Evolutionary conservation across 495 filamentous ascomycete species (phyloP), one percentile per base, ranked within the genome.

Genomic region (Penicillium goetzii): DNA sequence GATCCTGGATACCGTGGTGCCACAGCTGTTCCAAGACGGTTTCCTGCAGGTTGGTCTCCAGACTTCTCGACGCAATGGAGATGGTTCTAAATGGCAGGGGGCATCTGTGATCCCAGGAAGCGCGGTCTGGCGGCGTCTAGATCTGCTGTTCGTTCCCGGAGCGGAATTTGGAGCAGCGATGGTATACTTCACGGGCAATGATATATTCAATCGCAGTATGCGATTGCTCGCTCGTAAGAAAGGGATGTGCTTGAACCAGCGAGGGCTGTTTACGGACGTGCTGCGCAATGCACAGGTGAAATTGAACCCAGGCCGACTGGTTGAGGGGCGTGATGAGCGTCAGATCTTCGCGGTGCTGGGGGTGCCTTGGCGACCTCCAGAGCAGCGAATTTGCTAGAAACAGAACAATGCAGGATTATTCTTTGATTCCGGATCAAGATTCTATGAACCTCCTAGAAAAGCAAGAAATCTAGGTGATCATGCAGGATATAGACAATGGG

Each of bases 161-260:
- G 80, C 83, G 0, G 88, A 97, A 76, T 80, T 93, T 43, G 95
- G 95, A 3, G 95, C 95, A 1, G 93, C 95, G 2, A 72, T 97
- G 69, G 84, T 99, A 56, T 99, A 99, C 69, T 99, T 97, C 67
- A 97, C 95, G 0, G 95, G 95, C 2, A 96, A 97, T 68, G 93
- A 97, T 69, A 92, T 97, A 54, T 99, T 99, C 79, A 99, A 99
- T 68, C 82, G 94, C 32, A 95, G 91, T 59, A 85, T 97, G 75
- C 76, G 95, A 65, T 75, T 97, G 12, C 78, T 97, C 52, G 92
- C 93, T 26, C 88, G 87, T 33, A 93, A 86, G 80, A 95, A 92
- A 72, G 87, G 88, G 0, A 93, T 96, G 89, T 78, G 90, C 59
- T 69, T 99, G 36, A 97, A 97, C 68, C 93, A 97, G 72, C 80